Conservation (phyloP, 768 basidiomycete species). For the Amanita inopinata region DNA sequence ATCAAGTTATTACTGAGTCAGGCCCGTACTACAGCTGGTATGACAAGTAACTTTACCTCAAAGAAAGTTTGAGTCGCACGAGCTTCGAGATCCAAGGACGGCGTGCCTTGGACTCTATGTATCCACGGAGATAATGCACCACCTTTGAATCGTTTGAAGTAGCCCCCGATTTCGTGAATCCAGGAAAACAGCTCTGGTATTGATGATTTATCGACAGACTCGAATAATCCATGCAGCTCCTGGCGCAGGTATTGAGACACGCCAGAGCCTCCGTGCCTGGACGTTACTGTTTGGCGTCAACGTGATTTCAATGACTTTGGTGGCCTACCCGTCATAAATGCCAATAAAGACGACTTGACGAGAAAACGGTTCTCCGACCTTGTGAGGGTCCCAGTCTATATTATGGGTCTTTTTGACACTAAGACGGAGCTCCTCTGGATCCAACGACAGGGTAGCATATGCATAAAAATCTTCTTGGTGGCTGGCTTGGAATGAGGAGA, state of each 20-base stretch:
- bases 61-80: constrained; percentile 83
- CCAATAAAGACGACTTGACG: constrained; percentile 80
- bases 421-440: constrained; percentile 61
- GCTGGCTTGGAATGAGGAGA: constrained; percentile 19
- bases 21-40: too few species aligned
- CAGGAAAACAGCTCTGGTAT: constrained; percentile 71
- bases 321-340: constrained; percentile 79
- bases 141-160: constrained; percentile 83
- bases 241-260: constrained; percentile 81
- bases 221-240: constrained; percentile 78
- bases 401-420: constrained; percentile 53
- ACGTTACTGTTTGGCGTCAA: background rate
- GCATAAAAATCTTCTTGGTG: constrained; percentile 87
- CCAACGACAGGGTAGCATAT: constrained; percentile 64
- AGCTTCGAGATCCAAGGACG: constrained; percentile 66
- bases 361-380: constrained; percentile 44
- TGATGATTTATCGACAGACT: constrained; percentile 59
- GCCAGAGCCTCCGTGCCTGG: constrained; percentile 86
- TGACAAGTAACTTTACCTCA: constrained; percentile 39
- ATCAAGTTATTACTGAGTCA: constrained; percentile 14
- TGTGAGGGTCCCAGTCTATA: constrained; percentile 64
- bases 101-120: constrained; percentile 20
- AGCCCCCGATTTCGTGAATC: constrained; percentile 77
- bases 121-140: constrained; percentile 72
- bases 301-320: constrained; percentile 1